phyloP scores from a whole-genome alignment of 2,329 filamentous ascomycete species.

The Scedosporium minutisporum region DNA sequence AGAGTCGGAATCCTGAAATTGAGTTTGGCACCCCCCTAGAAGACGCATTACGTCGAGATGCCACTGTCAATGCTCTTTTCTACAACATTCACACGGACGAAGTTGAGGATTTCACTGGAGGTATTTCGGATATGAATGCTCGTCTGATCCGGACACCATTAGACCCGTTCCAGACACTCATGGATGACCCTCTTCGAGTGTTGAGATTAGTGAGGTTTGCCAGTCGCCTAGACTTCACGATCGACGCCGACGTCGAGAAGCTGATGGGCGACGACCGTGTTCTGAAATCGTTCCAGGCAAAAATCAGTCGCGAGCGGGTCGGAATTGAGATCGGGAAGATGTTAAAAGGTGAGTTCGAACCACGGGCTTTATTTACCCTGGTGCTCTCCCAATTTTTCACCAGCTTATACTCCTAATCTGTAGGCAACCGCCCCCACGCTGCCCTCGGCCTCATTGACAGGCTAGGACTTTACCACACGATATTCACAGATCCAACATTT shows the following conservation, averaged over 20 bases:
- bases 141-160: constrained; percentile 76
- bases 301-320: constrained; percentile 87
- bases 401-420: neutral
- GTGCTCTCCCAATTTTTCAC: neutral
- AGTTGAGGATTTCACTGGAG: constrained; percentile 80
- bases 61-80: constrained; percentile 91
- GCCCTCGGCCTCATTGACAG: constrained; percentile 57
- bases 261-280: constrained; percentile 77
- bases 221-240: constrained; percentile 69
- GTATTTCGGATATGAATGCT: constrained; percentile 62
- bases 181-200: constrained; percentile 83
- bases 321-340: constrained; percentile 87
- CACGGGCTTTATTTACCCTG: neutral
- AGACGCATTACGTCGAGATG: constrained; percentile 81
- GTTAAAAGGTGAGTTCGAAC: constrained; percentile 50
- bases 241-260: constrained; percentile 57
- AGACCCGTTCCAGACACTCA: constrained; percentile 84
- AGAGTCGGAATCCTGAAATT: constrained; percentile 83
- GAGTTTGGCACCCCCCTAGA: constrained; percentile 89
- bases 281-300: constrained; percentile 65
- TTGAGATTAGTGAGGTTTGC: constrained; percentile 84
- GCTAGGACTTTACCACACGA: constrained; percentile 58
- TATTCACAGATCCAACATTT: constrained; percentile 62
- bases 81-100: constrained; percentile 75
- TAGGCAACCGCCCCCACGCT: constrained; percentile 48